A percentile compares a stretch with the other conserved stretches of the same genome.
These are phyloP conservation scores for Fagopyrum tataricum DNA, from an alignment of 148 eudicot species.

Conservation along the genomic window DNA sequence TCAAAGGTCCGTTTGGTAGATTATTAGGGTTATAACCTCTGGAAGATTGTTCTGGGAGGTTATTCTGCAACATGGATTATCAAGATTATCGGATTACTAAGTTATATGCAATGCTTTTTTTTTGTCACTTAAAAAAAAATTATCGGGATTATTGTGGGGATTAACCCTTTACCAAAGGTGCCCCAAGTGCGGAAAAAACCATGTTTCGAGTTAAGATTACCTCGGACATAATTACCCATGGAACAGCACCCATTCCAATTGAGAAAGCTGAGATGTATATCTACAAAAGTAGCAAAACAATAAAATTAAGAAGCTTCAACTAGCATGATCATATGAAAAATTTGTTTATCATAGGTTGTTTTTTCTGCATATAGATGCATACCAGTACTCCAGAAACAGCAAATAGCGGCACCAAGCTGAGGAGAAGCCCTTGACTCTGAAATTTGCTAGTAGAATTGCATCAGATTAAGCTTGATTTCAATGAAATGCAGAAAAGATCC, in stretches of 20 bases:
- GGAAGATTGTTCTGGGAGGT: too few species aligned
- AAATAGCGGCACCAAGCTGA: conserved; percentile 48
- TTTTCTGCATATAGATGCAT: conserved; percentile 9
- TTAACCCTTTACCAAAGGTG: too few species aligned
- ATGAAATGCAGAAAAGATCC: background rate
- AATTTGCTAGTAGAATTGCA: background rate
- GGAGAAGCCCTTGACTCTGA: conserved; percentile 50
- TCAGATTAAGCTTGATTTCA: background rate
- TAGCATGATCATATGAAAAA: background rate
- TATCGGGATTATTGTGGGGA: too few species aligned
- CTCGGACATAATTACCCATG: conserved; percentile 96
- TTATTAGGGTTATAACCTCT: too few species aligned
- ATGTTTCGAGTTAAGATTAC: conserved; percentile 21
- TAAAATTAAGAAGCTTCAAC: background rate
- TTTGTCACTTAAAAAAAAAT: too few species aligned
- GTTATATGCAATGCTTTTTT: too few species aligned
- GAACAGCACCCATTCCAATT: conserved; percentile 81
- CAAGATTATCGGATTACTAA: too few species aligned
- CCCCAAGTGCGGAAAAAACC: background rate
- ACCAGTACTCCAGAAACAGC: conserved; percentile 76
- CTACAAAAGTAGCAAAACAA: background rate
- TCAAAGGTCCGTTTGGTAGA: too few species aligned
- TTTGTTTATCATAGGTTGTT: too few species aligned
- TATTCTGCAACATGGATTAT: too few species aligned
- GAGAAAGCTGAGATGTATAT: conserved; percentile 35